These are phyloP conservation scores for Macaranga tanarius DNA, from an alignment of 441 rosid genomes.

Conservation along the genomic window DNA sequence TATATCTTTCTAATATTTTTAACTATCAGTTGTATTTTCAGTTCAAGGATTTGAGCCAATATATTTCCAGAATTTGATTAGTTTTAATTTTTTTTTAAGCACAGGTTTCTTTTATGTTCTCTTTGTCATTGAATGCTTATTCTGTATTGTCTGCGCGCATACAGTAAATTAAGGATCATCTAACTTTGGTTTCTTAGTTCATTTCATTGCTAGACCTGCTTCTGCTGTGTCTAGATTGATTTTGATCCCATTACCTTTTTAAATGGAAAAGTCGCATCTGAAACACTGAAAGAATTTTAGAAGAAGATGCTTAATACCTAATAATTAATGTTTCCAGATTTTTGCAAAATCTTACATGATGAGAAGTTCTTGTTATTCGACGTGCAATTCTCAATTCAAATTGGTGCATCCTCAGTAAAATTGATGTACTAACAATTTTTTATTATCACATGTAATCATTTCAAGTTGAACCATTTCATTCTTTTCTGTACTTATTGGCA, in stretches of 20 bases:
- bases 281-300: not conserved
- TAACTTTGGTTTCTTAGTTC: not conserved
- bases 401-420: not conserved
- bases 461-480: not conserved
- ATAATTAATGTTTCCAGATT: not conserved
- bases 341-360: not conserved
- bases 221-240: not conserved
- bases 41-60: not conserved
- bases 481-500: not conserved
- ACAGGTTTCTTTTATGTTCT: not conserved
- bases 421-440: not conserved
- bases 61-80: not conserved
- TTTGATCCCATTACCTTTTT: not conserved
- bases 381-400: not conserved
- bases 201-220: constrained; percentile 8
- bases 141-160: not conserved
- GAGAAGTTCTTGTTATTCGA: not conserved
- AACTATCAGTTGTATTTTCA: not conserved
- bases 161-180: not conserved
- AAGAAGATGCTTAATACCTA: not conserved
- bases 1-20: too few species aligned
- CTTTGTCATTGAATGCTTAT: not conserved
- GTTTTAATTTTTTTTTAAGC: not conserved
- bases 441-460: not conserved
- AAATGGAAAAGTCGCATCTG: not conserved